Evolutionary conservation across 2,329 filamentous ascomycete genomes (phyloP).

Genomic region (Alternaria brassicae): DNA sequence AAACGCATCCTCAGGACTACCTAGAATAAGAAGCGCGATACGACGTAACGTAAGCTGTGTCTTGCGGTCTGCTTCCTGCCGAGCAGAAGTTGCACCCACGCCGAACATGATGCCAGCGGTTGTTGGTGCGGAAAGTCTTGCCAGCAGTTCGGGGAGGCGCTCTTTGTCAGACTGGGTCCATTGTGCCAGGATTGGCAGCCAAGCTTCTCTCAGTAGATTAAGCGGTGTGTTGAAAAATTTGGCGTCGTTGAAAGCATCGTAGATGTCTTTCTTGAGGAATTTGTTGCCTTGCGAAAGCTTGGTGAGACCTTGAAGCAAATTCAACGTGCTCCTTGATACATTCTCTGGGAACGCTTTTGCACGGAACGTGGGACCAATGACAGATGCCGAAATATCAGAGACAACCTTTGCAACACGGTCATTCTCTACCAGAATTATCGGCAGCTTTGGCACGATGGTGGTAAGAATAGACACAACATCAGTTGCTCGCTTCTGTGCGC

Average conservation of each 20-base stretch:
- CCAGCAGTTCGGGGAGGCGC: conserved; percentile 79
- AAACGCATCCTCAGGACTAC: conserved; percentile 79
- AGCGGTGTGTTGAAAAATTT: conserved; percentile 80
- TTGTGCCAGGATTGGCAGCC: conserved; percentile 84
- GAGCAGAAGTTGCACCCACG: conserved; percentile 92
- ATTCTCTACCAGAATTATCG: conserved; percentile 81
- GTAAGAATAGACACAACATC: conserved; percentile 83
- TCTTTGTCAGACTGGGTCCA: conserved; percentile 90
- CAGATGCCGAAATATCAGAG: conserved; percentile 79
- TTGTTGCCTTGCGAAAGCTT: conserved; percentile 83
- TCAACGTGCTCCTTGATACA: conserved; percentile 73
- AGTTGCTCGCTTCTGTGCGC: conserved; percentile 52
- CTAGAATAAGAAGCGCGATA: conserved; percentile 79
- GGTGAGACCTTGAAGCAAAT: conserved; percentile 77
- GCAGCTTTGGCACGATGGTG: conserved; percentile 78
- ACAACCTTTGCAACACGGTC: conserved; percentile 83
- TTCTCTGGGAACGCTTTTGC: conserved; percentile 88
- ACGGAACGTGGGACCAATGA: conserved; percentile 81
- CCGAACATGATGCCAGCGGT: conserved; percentile 97
- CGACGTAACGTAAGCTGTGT: conserved; percentile 89
- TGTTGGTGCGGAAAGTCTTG: conserved; percentile 80
- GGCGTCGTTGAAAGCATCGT: conserved; percentile 88
- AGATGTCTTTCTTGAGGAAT: conserved; percentile 89
- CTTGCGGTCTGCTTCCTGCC: conserved; percentile 92
- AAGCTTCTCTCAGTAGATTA: conserved; percentile 71